phyloP scores from a whole-genome alignment of 768 basidiomycete species.

The Leucosporidium yakuticum region DNA sequence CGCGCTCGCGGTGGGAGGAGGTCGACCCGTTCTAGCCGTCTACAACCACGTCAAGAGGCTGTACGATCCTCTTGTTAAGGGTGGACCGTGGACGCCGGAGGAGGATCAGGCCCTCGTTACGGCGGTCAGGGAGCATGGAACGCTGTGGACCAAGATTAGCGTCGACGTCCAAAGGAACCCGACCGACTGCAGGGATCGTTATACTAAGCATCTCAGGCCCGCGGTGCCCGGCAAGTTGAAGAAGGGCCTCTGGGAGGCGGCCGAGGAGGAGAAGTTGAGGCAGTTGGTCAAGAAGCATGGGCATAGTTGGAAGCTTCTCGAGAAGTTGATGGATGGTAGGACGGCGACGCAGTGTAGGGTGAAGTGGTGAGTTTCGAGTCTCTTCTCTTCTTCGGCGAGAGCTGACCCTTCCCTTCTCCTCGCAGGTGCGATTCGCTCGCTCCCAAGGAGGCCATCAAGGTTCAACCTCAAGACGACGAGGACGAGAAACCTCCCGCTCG shows the following conservation, averaged over 20 bases:
- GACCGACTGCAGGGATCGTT: slow-evolving; percentile 23
- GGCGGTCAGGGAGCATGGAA: slow-evolving; percentile 12
- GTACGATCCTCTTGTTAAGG: slow-evolving; percentile 1
- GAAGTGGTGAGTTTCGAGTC: slow-evolving; percentile 19
- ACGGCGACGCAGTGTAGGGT: slow-evolving; percentile 25
- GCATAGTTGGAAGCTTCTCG: slow-evolving; percentile 3
- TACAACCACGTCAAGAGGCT: slow-evolving; percentile 31
- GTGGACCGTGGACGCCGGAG: slow-evolving; percentile 9
- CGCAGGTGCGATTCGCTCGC: background rate
- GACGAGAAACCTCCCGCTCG: background rate
- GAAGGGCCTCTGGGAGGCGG: slow-evolving; percentile 10
- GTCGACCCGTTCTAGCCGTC: slow-evolving; percentile 20
- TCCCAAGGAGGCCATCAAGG: background rate
- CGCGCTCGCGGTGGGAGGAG: slow-evolving; percentile 16
- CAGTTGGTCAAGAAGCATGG: background rate
- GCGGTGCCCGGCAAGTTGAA: background rate
- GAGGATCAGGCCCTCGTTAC: slow-evolving; percentile 6
- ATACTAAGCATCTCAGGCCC: slow-evolving; percentile 17
- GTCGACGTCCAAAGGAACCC: background rate
- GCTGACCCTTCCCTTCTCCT: background rate
- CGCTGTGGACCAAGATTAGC: slow-evolving; percentile 20
- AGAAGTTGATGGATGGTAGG: slow-evolving; percentile 13
- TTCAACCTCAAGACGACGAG: background rate
- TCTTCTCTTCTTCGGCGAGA: background rate
- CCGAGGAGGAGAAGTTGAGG: slow-evolving; percentile 15